phyloP scores from a whole-genome alignment of 169 alveolate species.

The Sarcocystis neurona region DNA sequence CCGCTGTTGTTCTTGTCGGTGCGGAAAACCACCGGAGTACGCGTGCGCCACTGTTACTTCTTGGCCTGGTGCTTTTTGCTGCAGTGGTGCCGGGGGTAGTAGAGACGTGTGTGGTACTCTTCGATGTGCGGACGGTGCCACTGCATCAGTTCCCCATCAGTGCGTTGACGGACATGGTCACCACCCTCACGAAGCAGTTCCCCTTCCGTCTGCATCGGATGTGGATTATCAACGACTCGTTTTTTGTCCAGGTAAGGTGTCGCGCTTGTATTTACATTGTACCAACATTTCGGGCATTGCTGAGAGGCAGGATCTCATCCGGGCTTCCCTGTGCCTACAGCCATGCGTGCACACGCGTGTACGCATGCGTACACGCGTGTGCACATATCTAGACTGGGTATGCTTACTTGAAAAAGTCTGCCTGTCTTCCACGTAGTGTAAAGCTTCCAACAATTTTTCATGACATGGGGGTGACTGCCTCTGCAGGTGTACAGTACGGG shows the following conservation, averaged over 20 bases:
- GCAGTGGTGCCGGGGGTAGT: slow-evolving; percentile 75
- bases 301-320: too few relatives aligned
- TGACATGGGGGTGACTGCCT: too few relatives aligned
- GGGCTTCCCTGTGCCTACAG: too few relatives aligned
- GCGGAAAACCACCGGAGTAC: too few relatives aligned
- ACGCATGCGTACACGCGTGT: neutral
- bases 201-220: slow-evolving; percentile 74
- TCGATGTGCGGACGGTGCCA: slow-evolving; percentile 74
- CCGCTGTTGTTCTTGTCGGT: too few relatives aligned
- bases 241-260: slow-evolving; percentile 65
- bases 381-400: neutral
- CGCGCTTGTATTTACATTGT: too few relatives aligned
- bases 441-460: too few relatives aligned
- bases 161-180: slow-evolving; percentile 73
- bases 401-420: too few relatives aligned
- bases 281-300: too few relatives aligned
- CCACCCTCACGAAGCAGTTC: slow-evolving; percentile 74
- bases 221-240: slow-evolving; percentile 75
- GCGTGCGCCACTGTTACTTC: too few relatives aligned
- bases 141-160: slow-evolving; percentile 72
- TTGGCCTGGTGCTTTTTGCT: neutral
- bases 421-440: too few relatives aligned
- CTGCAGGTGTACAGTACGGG: too few relatives aligned
- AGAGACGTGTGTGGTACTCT: slow-evolving; percentile 72
- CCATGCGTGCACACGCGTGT: neutral